phyloP scores from a whole-genome alignment of 1,284 basidiomycete genomes.

The Ustilago sp. region DNA sequence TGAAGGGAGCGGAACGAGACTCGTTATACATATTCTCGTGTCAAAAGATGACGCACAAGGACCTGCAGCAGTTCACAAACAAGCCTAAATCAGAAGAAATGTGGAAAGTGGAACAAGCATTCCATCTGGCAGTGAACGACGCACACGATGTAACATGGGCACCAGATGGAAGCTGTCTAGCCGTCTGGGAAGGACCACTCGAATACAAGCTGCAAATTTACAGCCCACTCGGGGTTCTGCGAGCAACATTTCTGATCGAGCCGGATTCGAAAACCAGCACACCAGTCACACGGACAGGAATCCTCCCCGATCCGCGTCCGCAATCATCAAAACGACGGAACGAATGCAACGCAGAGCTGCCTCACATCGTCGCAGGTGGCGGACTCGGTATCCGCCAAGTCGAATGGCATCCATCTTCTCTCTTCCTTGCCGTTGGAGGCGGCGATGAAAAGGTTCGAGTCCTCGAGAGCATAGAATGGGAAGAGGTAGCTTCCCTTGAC shows the following conservation, averaged over 20 bases:
- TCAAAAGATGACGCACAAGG: conserved; percentile 22
- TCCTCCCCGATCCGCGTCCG: conserved; percentile 20
- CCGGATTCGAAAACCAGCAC: conserved; percentile 31
- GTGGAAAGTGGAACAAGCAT: conserved; percentile 75
- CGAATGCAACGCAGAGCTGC: conserved; percentile 16
- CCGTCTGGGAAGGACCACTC: conserved; percentile 79
- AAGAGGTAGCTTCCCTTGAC: conserved; percentile 29
- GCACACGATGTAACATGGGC: conserved; percentile 82
- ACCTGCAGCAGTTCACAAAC: conserved; percentile 27
- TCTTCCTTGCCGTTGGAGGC: conserved; percentile 68
- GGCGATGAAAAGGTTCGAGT: conserved; percentile 67
- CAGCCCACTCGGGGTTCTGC: conserved; percentile 78
- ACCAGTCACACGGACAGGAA: conserved; percentile 31
- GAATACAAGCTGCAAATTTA: conserved; percentile 85
- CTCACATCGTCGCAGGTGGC: conserved; percentile 43
- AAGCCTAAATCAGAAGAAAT: conserved; percentile 31
- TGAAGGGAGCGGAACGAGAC: conserved; percentile 44
- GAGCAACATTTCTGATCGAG: conserved; percentile 75
- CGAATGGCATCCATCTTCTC: conserved; percentile 65
- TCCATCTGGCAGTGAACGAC: conserved; percentile 80
- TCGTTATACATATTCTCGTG: conserved; percentile 33
- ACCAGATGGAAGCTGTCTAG: conserved; percentile 82
- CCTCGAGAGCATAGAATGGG: conserved; percentile 43
- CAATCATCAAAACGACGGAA: conserved; percentile 19
- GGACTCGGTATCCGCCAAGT: conserved; percentile 67